These are phyloP conservation scores for Cyclostephanos tholiformis DNA, from an alignment of 108 stramenopile genomes.

Conservation along the genomic window DNA sequence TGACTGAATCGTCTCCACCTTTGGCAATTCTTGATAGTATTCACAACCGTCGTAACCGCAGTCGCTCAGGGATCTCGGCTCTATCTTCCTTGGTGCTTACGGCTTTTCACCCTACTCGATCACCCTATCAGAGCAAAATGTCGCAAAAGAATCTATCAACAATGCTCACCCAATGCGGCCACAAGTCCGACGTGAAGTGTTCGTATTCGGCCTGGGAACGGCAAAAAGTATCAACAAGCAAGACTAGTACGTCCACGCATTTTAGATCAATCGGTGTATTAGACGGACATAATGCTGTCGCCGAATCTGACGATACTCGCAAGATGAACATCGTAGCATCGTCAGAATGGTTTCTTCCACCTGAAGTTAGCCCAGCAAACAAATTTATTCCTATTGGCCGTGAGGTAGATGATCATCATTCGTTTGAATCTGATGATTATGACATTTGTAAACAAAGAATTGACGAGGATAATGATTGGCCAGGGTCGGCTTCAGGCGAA, in stretches of 20 bases:
- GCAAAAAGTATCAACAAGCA: not conserved
- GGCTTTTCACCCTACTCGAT: not conserved
- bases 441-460: constrained; percentile 10
- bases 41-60: not conserved
- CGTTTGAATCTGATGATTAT: constrained; percentile 21
- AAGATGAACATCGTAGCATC: not conserved
- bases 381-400: constrained; percentile 15
- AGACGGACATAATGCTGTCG: too few species aligned
- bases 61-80: not conserved
- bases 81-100: not conserved
- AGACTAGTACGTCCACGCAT: not conserved
- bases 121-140: constrained; percentile 22
- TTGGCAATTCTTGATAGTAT: constrained; percentile 11
- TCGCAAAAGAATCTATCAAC: constrained; percentile 5
- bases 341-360: constrained; percentile 7
- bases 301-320: not conserved
- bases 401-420: constrained; percentile 12
- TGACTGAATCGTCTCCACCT: constrained; percentile 15
- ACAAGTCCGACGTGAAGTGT: constrained; percentile 7
- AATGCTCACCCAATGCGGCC: not conserved
- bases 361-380: constrained; percentile 14
- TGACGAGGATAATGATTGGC: not conserved
- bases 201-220: constrained; percentile 23
- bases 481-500: not conserved
- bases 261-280: not conserved